Conservation (phyloP, 176 grass and related monocot genomes). For the Rhynchospora tenuis region DNA sequence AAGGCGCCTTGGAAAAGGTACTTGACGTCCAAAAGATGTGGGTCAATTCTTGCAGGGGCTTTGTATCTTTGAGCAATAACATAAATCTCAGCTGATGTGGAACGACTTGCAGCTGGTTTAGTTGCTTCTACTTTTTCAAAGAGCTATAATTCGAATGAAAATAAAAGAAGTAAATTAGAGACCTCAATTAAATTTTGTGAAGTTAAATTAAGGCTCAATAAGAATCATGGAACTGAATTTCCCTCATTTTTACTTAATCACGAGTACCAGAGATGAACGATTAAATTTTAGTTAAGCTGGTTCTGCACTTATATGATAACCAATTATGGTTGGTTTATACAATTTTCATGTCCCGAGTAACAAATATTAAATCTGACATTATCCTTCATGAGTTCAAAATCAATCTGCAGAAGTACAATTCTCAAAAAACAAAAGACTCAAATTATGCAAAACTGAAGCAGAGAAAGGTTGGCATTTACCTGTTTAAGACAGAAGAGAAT, state of each 20-base stretch:
- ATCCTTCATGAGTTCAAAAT: neutral
- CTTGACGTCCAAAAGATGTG: conserved; percentile 85
- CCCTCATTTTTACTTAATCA: neutral
- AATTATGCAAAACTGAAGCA: neutral
- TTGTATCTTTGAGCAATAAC: conserved; percentile 80
- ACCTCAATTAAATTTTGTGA: neutral
- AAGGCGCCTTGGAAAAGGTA: conserved; percentile 68
- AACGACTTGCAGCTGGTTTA: conserved; percentile 81
- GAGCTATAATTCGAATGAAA: conserved; percentile 35
- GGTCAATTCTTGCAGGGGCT: conserved; percentile 87
- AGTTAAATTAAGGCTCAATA: neutral
- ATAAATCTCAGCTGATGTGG: conserved; percentile 92
- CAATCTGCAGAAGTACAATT: neutral
- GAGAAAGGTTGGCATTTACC: conserved; percentile 20
- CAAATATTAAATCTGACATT: neutral
- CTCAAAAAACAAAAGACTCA: neutral
- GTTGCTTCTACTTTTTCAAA: conserved; percentile 93
- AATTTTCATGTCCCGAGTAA: neutral
- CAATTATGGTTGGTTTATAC: neutral
- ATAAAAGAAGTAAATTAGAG: neutral
- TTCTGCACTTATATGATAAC: neutral
- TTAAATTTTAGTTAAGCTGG: neutral
- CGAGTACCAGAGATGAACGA: neutral
- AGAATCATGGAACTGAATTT: neutral
- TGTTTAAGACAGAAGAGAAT: conserved; percentile 94